Evolutionary conservation across 2,329 filamentous ascomycete species (phyloP), one percentile per base, ranked within the genome.

Genomic region (Rhynchosporium secalis): DNA sequence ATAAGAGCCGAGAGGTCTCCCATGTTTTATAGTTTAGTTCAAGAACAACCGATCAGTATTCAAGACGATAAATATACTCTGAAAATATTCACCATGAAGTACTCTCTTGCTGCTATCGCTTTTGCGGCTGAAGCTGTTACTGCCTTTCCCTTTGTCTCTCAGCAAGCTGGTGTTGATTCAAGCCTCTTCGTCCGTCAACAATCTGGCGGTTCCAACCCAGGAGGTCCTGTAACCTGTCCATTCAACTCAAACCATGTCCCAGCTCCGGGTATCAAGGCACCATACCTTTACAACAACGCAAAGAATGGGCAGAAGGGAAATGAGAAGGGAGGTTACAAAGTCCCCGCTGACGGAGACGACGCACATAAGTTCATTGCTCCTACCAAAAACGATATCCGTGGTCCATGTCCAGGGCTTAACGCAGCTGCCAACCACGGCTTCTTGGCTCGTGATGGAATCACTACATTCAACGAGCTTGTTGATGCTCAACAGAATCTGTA

Each of bases 261-360:
- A 41, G 77, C 76, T 5, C 72, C 71, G 12, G 72, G 74, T 0
- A 71, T 75, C 60, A 74, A 70, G 8, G 52, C 65, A 13, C 56
- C 73, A 58, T 78, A 71, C 57, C 77, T 76, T n/a, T 80, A 81
- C 67, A 77, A 76, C 47, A 73, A 73, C 28, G 78, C 79, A 3
- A 74, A 74, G 62, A 75, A 79, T 58, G 78, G 78, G 49, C 13
- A 68, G 9, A 74, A 72, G n/a, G 78, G 78, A 2, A 77, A 73
- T 7, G 75, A 74, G 1, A 72, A 68, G 43, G 78, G 79, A 55
- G 78, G 78, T 2, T 78, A 75, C 63, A 71, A 75, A 55, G 79
- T 81, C 0, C 79, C 79, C 31, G 78, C 75, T 12, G 68, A 70
- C 38, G 75, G 75, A 13, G 69, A 70, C 36, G 61, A 61, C 5